Evolutionary conservation across 805 yeast species (phyloP).

Genomic region (Saccharomyces mikatae): DNA sequence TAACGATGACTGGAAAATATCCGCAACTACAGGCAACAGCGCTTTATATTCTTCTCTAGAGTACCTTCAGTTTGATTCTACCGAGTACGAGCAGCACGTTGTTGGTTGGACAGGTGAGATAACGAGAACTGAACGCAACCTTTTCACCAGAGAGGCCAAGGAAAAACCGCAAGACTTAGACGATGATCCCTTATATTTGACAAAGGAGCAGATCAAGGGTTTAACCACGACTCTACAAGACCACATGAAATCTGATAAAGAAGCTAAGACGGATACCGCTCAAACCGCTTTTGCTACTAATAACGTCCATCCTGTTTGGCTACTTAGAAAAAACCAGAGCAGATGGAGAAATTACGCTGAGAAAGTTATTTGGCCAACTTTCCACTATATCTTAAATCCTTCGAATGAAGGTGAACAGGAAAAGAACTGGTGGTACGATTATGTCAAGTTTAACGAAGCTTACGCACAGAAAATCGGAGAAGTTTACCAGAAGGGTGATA

Average conservation of each 20-base stretch:
- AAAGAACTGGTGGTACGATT: conserved; percentile 77
- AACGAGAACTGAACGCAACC: conserved; percentile 10
- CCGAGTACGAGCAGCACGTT: conserved; percentile 80
- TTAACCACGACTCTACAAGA: conserved; percentile 28
- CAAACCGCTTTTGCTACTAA: neutral
- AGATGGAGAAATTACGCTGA: conserved; percentile 91
- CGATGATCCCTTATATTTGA: conserved; percentile 56
- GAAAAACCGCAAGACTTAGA: conserved; percentile 22
- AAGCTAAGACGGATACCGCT: conserved; percentile 33
- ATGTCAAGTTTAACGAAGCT: conserved; percentile 83
- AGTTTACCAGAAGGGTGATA: conserved; percentile 78
- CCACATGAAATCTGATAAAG: conserved; percentile 40
- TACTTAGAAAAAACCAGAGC: conserved; percentile 65
- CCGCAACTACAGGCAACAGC: conserved; percentile 69
- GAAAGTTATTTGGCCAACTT: conserved; percentile 84
- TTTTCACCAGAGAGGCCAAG: conserved; percentile 3
- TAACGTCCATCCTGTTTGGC: conserved; percentile 77
- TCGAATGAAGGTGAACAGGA: conserved; percentile 54
- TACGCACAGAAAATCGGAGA: conserved; percentile 70
- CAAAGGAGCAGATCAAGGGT: conserved; percentile 44
- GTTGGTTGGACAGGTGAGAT: conserved; percentile 97
- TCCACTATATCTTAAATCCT: conserved; percentile 83
- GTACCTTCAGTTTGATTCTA: conserved; percentile 46
- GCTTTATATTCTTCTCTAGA: conserved; percentile 73
- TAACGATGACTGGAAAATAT: conserved; percentile 44